Evolutionary conservation across 352 stramenopile species (phyloP).

Genomic region (Pythium monospermum): DNA sequence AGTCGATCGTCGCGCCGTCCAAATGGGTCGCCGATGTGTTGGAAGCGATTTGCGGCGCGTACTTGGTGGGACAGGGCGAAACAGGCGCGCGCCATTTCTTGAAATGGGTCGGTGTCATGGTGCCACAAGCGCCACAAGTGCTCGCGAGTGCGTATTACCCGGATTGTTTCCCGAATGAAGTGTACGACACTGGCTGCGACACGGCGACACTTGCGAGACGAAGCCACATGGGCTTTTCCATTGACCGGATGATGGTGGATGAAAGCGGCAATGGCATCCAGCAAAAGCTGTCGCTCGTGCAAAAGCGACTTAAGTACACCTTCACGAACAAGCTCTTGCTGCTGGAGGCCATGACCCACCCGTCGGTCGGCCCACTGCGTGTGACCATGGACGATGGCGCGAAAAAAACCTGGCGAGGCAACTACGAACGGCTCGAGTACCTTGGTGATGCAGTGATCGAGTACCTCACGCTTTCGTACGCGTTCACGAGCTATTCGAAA

Average conservation of each 20-base stretch:
- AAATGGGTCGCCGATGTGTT: slow-evolving; percentile 87
- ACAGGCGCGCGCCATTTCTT: slow-evolving; percentile 71
- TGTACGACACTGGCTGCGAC: slow-evolving; percentile 29
- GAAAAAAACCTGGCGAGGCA: slow-evolving; percentile 56
- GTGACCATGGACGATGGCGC: slow-evolving; percentile 35
- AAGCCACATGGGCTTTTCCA: slow-evolving; percentile 46
- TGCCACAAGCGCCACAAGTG: slow-evolving; percentile 35
- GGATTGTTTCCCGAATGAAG: slow-evolving; percentile 59
- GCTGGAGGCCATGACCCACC: slow-evolving; percentile 74
- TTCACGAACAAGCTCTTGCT: slow-evolving; percentile 75
- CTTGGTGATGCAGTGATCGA: slow-evolving; percentile 87
- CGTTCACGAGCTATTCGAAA: slow-evolving; percentile 55
- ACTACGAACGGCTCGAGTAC: slow-evolving; percentile 89
- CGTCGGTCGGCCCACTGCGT: slow-evolving; percentile 60
- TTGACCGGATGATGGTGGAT: too few relatives aligned
- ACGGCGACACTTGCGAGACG: slow-evolving; percentile 7
- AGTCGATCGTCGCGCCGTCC: slow-evolving; percentile 58
- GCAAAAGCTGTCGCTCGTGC: slow-evolving; percentile 46
- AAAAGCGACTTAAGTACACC: slow-evolving; percentile 78
- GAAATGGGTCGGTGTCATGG: slow-evolving; percentile 66
- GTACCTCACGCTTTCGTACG: slow-evolving; percentile 85
- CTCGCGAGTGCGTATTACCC: slow-evolving; percentile 58
- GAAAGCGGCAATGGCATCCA: slow-evolving; percentile 54
- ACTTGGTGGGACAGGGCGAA: slow-evolving; percentile 67
- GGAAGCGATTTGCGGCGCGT: slow-evolving; percentile 77